Evolutionary conservation across 495 filamentous ascomycete genomes (phyloP), one percentile per base, ranked within the genome.

Genomic region (Staphylotrichum longicolle): DNA sequence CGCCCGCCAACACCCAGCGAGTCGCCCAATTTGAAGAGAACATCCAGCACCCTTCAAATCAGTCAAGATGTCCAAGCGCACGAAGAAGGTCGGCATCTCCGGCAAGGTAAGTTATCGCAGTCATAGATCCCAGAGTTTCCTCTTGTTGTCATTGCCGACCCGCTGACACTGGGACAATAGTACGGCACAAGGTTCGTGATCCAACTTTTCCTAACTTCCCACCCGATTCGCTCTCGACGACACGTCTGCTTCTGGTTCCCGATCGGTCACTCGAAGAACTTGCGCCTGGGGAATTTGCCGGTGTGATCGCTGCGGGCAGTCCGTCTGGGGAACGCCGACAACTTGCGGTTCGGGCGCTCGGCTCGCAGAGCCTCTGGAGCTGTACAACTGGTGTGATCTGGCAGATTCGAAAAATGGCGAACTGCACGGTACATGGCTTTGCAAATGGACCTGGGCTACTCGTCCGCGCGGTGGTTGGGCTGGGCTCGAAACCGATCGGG

Each of bases 51-150:
- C 56, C 63, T 54, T 50, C 45, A 55, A 70, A 66, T 66, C 74
- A 76, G 77, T 75, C 84, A 91, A 87, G 77, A 96, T 96, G 91
- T 93, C 91, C 73, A 96, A 96, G 83, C 86, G 91, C 82, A 96
- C 91, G 58, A 96, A 96, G 89, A 96, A 96, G 90, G 93, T 96
- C 89, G 91, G 92, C 72, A 82, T 85, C 68, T 85, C 83, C 83
- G 84, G 83, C 76, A 82, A 71, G 68, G 78, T 79, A 72, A 56
- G 66, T 69, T 52, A 66, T 46, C 35, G 44, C 15, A 57, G 34
- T 33, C 10, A 35, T 1, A 27, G 20, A 27, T 49, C 30, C 39
- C 39, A 12, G 55, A 37, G 41, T n/a, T 44, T 20, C 39, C 39
- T 33, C 5, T 2, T 53, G 49, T 48, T 54, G 40, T 40, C 53